Conservation (phyloP, 768 basidiomycete species). For the Termitomyces sp. region DNA sequence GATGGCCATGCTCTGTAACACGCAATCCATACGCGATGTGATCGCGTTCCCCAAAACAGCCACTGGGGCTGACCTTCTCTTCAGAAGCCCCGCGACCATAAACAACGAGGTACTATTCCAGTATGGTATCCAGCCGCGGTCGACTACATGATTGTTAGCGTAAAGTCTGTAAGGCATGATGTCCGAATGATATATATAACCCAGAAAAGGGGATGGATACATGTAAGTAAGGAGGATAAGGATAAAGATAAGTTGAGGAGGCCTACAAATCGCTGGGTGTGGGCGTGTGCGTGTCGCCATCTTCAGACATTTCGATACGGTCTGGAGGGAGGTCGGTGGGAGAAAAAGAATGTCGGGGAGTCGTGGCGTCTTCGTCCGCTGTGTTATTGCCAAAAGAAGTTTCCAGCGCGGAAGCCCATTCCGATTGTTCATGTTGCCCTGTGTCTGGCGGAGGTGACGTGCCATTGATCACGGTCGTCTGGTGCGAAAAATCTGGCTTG, state of each 20-base stretch:
- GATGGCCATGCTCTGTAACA: conserved; percentile 85
- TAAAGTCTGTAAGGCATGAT: conserved; percentile 5
- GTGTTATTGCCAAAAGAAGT: conserved; percentile 29
- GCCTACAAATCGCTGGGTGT: conserved; percentile 12
- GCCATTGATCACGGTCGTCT: conserved; percentile 19
- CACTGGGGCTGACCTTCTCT: conserved; percentile 79
- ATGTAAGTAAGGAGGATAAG: conserved; percentile 15
- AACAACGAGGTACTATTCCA: conserved; percentile 49
- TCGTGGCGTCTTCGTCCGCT: conserved; percentile 34
- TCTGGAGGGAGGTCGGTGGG: conserved; percentile 19
- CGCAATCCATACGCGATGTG: conserved; percentile 88
- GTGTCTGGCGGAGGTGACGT: conserved; percentile 24
- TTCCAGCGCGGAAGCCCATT: conserved; percentile 40
- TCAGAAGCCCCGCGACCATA: conserved; percentile 79
- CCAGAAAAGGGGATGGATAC: conserved; percentile 17
- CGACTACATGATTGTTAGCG: conserved; percentile 15
- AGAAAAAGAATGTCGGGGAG: conserved; percentile 41
- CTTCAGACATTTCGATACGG: conserved; percentile 10
- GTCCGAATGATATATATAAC: conserved; percentile 19
- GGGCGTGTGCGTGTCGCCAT: conserved; percentile 22
- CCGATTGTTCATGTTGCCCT: conserved; percentile 23
- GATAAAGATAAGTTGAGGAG: conserved; percentile 11
- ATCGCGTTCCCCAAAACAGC: conserved; percentile 96
- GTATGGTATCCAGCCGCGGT: conserved; percentile 53
- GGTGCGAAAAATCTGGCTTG: conserved; percentile 15